phyloP scores from a whole-genome alignment of 257 asterid genomes.

The Perilla frutescens region DNA sequence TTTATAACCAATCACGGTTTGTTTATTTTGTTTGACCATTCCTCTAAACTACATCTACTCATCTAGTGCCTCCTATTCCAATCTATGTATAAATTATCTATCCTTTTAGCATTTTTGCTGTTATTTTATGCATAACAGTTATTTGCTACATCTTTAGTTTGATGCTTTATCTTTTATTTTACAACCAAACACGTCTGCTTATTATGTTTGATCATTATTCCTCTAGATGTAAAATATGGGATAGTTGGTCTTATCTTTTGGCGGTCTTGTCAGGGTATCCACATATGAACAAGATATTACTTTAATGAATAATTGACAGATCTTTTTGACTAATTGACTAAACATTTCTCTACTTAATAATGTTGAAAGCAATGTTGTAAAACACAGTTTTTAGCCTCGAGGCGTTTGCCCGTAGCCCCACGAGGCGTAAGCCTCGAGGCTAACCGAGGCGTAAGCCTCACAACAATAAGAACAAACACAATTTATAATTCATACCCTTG shows the following conservation, averaged over 20 bases:
- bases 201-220: not conserved
- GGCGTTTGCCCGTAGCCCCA: no score
- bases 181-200: not conserved
- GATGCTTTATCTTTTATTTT: not conserved
- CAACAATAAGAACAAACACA: no score
- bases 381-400: no score
- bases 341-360: not conserved
- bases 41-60: no score
- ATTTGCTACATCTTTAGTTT: not conserved
- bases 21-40: conserved; percentile 2
- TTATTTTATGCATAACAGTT: no score
- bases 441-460: no score
- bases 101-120: no score
- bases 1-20: not conserved
- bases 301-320: not conserved
- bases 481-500: no score
- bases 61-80: no score
- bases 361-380: no score
- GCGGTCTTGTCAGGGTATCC: not conserved
- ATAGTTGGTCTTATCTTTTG: not conserved
- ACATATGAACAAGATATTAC: not conserved
- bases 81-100: no score
- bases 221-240: not conserved
- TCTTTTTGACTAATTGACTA: not conserved
- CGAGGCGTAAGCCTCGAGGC: no score